These are phyloP conservation scores for Lecanicillium sp. DNA, from an alignment of 2,329 filamentous ascomycete species.

Conservation along the genomic window DNA sequence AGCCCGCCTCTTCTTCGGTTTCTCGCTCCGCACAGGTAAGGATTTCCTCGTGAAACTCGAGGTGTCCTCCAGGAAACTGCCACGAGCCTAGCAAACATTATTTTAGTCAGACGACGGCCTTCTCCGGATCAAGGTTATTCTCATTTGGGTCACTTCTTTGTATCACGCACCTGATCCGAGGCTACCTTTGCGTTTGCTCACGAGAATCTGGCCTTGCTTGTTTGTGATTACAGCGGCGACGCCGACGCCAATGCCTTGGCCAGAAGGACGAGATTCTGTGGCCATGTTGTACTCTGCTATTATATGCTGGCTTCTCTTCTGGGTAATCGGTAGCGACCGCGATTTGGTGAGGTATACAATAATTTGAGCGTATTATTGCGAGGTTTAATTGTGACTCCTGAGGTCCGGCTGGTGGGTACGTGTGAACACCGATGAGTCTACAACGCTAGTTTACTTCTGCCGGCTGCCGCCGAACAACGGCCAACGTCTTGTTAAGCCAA, in stretches of 20 bases:
- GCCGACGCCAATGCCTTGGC: slow-evolving; percentile 28
- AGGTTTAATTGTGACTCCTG: no score
- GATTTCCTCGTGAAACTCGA: slow-evolving; percentile 60
- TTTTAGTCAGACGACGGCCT: no score
- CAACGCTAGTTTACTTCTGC: no score
- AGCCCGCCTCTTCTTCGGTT: slow-evolving; percentile 60
- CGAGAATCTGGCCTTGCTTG: slow-evolving; percentile 32
- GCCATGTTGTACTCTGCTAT: no score
- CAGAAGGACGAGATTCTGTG: no score
- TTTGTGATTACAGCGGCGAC: slow-evolving; percentile 38
- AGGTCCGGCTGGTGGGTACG: no score
- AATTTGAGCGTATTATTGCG: not conserved
- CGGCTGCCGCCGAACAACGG: no score
- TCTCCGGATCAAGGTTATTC: not conserved
- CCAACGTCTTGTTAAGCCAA: no score
- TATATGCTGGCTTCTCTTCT: no score
- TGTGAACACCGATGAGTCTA: no score
- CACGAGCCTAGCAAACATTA: slow-evolving; percentile 40
- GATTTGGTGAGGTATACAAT: no score
- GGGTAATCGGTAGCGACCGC: no score
- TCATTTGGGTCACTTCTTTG: not conserved
- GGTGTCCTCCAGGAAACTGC: slow-evolving; percentile 66
- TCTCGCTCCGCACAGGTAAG: slow-evolving; percentile 58
- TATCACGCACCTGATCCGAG: slow-evolving; percentile 38
- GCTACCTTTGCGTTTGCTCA: slow-evolving; percentile 38